phyloP scores from a whole-genome alignment of 1,139 yeast species.

The Maudiozyma humilis region DNA sequence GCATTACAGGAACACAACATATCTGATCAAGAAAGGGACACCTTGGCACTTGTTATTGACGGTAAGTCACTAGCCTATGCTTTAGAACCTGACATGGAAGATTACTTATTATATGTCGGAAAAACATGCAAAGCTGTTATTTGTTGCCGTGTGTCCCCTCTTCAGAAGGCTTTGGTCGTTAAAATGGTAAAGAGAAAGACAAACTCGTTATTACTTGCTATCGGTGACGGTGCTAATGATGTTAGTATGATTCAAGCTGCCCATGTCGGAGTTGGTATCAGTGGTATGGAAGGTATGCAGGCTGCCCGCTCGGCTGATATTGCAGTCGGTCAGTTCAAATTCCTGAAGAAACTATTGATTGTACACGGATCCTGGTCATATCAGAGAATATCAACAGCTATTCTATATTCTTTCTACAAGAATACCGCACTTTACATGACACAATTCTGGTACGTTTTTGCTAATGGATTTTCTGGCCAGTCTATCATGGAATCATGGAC shows the following conservation, averaged over 20 bases:
- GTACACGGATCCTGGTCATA: constrained; percentile 99
- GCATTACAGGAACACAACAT: constrained; percentile 66
- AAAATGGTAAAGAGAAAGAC: constrained; percentile 79
- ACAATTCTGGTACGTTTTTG: constrained; percentile 94
- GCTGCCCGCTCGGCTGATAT: constrained; percentile 98
- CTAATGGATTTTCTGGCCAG: constrained; percentile 90
- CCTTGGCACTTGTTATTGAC: constrained; percentile 85
- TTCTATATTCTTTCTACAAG: constrained; percentile 89
- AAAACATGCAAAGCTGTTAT: constrained; percentile 87
- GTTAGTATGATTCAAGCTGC: constrained; percentile 99
- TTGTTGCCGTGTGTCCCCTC: constrained; percentile 95
- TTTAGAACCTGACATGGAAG: constrained; percentile 72
- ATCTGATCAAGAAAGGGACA: constrained; percentile 61
- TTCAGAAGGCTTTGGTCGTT: constrained; percentile 94
- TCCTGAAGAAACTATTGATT: constrained; percentile 66
- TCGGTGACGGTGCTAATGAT: constrained; percentile 98
- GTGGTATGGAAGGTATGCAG: constrained; percentile 99
- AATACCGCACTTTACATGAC: constrained; percentile 94
- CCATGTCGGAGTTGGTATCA: constrained; percentile 95
- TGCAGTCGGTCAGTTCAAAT: constrained; percentile 92
- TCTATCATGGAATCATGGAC: constrained; percentile 98
- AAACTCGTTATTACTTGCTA: constrained; percentile 73
- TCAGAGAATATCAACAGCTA: constrained; percentile 86
- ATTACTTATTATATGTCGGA: constrained; percentile 69
- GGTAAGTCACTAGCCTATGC: constrained; percentile 87